A percentile compares a stretch with the other conserved stretches of the same genome.
These are phyloP conservation scores for Wakefieldia striispora DNA, from an alignment of 768 basidiomycete species.

Conservation along the genomic window DNA sequence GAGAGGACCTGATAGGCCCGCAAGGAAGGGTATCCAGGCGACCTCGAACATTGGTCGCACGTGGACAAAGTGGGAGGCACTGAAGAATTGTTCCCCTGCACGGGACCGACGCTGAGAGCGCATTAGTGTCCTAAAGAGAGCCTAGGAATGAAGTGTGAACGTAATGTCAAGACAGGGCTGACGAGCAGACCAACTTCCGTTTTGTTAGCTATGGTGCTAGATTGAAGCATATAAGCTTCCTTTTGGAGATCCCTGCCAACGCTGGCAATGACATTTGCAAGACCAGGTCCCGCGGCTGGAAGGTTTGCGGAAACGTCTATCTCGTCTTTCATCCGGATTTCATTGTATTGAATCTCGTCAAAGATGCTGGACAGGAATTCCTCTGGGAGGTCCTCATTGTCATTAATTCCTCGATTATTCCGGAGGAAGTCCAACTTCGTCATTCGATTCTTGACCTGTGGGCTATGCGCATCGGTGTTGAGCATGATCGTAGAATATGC, in stretches of 20 bases:
- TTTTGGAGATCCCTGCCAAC: slow-evolving; percentile 94
- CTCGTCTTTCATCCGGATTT: slow-evolving; percentile 99
- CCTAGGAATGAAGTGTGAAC: slow-evolving; percentile 42
- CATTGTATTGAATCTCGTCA: slow-evolving; percentile 88
- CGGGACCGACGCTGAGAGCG: slow-evolving; percentile 85
- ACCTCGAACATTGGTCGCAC: slow-evolving; percentile 99
- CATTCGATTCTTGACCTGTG: slow-evolving; percentile 94
- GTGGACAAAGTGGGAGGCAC: slow-evolving; percentile 94
- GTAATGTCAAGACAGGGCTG: not conserved
- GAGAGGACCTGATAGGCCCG: slow-evolving; percentile 89
- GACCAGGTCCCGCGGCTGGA: slow-evolving; percentile 56
- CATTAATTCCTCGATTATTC: slow-evolving; percentile 97
- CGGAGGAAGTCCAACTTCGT: slow-evolving; percentile 86
- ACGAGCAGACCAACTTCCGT: slow-evolving; percentile 66
- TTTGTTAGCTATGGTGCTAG: slow-evolving; percentile 94
- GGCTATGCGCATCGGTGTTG: slow-evolving; percentile 96
- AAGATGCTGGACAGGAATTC: slow-evolving; percentile 76
- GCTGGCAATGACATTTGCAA: slow-evolving; percentile 79
- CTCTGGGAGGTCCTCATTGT: slow-evolving; percentile 83
- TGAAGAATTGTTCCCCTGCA: slow-evolving; percentile 86
- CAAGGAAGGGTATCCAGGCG: slow-evolving; percentile 97
- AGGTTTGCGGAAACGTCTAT: slow-evolving; percentile 55
- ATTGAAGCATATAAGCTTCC: slow-evolving; percentile 94
- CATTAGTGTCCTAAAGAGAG: slow-evolving; percentile 90
- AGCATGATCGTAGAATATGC: slow-evolving; percentile 95